phyloP scores from a whole-genome alignment of 805 yeast species.

The Yamadazyma ubonensis region DNA sequence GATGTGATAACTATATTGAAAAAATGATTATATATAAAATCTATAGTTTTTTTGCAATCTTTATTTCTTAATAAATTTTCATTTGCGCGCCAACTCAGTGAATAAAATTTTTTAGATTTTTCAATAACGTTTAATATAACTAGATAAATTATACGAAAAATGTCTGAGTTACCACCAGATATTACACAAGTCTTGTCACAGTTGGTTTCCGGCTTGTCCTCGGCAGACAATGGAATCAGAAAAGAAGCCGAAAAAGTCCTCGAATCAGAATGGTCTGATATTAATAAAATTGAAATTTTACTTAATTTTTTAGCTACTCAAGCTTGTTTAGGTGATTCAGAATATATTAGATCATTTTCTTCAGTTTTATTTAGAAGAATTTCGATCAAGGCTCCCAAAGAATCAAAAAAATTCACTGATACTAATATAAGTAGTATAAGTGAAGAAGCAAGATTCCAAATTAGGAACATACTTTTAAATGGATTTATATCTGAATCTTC shows the following conservation, averaged over 20 bases:
- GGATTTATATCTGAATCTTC: slow-evolving; percentile 73
- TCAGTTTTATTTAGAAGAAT: slow-evolving; percentile 89
- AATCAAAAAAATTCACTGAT: slow-evolving; percentile 61
- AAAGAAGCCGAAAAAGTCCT: slow-evolving; percentile 74
- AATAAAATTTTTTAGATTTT: slow-evolving; percentile 6
- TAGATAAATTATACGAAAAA: slow-evolving; percentile 11
- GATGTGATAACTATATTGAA: slow-evolving; percentile 95
- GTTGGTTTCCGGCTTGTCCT: slow-evolving; percentile 59
- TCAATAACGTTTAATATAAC: slow-evolving; percentile 1
- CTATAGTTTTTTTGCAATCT: neutral
- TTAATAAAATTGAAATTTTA: slow-evolving; percentile 58
- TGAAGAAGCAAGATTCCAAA: slow-evolving; percentile 55
- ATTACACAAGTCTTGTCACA: slow-evolving; percentile 52
- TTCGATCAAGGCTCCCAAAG: slow-evolving; percentile 76
- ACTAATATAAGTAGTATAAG: slow-evolving; percentile 74
- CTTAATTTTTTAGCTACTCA: slow-evolving; percentile 80
- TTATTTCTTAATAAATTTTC: neutral
- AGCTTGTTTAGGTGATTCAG: slow-evolving; percentile 61
- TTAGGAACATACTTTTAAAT: slow-evolving; percentile 62
- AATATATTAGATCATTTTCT: slow-evolving; percentile 63
- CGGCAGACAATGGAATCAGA: slow-evolving; percentile 75
- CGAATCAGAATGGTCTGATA: slow-evolving; percentile 68
- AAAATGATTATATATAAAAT: slow-evolving; percentile 35
- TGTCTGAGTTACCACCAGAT: slow-evolving; percentile 59
- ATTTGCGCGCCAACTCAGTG: slow-evolving; percentile 2